These are phyloP conservation scores for Saraca asoca DNA, from an alignment of 331 rosid genomes.

Conservation along the genomic window DNA sequence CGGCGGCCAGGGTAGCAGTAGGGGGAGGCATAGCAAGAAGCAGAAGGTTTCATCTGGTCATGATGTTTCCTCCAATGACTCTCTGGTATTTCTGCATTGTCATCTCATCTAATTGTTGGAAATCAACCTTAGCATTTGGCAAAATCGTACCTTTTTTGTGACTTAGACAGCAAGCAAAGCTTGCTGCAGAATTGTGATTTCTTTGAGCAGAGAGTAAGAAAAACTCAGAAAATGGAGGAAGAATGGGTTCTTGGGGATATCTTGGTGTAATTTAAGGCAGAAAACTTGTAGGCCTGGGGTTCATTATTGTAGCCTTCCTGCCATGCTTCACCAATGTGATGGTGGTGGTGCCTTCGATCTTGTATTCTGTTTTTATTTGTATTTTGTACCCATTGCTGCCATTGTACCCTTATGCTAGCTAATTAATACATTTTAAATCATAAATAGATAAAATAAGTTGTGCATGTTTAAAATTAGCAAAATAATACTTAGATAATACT, in stretches of 20 bases:
- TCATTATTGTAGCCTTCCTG: background rate
- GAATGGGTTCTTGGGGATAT: too few species aligned
- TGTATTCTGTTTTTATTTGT: background rate
- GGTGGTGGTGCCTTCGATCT: constrained; percentile 23
- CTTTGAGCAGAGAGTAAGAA: background rate
- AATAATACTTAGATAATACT: too few species aligned
- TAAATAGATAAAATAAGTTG: too few species aligned
- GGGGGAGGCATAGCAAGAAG: constrained; percentile 44
- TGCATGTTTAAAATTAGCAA: too few species aligned
- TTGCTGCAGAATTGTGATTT: background rate
- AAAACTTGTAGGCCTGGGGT: too few species aligned
- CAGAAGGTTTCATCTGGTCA: constrained; percentile 52
- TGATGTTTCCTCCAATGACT: constrained; percentile 49
- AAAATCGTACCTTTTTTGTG: too few species aligned
- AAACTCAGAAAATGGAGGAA: too few species aligned
- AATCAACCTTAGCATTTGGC: too few species aligned
- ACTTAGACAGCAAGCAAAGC: background rate
- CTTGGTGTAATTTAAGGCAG: too few species aligned
- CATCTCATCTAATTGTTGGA: background rate
- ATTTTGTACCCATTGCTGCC: background rate
- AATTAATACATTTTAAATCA: constrained; percentile 24
- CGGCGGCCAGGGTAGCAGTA: constrained; percentile 31
- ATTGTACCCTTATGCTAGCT: constrained; percentile 10
- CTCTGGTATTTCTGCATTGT: constrained; percentile 44
- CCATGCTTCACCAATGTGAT: constrained; percentile 10